phyloP scores from a whole-genome alignment of 73 alveolate genomes.

The Paramecium biaurelia region DNA sequence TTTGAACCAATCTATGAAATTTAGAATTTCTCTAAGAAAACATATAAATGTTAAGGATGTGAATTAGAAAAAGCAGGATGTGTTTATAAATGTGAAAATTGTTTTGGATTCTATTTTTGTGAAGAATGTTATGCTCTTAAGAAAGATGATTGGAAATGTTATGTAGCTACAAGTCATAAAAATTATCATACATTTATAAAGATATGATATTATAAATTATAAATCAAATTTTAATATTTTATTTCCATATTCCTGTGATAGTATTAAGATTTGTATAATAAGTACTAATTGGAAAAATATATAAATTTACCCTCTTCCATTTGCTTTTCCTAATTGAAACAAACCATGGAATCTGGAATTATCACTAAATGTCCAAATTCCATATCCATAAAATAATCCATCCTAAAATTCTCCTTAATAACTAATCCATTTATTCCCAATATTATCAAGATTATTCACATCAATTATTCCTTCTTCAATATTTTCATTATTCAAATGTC shows the following conservation, averaged over 20 bases:
- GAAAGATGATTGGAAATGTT: slow-evolving; percentile 59
- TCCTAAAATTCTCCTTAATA: slow-evolving; percentile 48
- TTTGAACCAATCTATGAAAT: slow-evolving; percentile 52
- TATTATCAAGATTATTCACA: neutral
- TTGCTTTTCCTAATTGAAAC: neutral
- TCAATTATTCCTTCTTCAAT: neutral
- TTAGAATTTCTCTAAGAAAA: neutral
- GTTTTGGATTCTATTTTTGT: slow-evolving; percentile 62
- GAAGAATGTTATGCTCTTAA: slow-evolving; percentile 43
- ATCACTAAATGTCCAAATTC: slow-evolving; percentile 19
- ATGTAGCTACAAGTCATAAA: slow-evolving; percentile 57
- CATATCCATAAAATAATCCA: slow-evolving; percentile 34
- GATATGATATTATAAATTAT: neutral
- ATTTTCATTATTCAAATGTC: neutral
- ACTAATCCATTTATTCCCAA: neutral
- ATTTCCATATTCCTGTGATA: neutral
- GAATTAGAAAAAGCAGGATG: slow-evolving; percentile 38
- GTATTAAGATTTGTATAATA: neutral
- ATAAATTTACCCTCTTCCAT: neutral
- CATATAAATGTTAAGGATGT: slow-evolving; percentile 62
- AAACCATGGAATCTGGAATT: slow-evolving; percentile 7
- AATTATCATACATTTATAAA: slow-evolving; percentile 52
- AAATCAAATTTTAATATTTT: neutral
- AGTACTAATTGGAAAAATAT: neutral
- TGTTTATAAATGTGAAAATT: slow-evolving; percentile 60